Base-by-base conservation (phyloP, 805 yeast genomes). In the Candida sakaeoensis region DNA sequence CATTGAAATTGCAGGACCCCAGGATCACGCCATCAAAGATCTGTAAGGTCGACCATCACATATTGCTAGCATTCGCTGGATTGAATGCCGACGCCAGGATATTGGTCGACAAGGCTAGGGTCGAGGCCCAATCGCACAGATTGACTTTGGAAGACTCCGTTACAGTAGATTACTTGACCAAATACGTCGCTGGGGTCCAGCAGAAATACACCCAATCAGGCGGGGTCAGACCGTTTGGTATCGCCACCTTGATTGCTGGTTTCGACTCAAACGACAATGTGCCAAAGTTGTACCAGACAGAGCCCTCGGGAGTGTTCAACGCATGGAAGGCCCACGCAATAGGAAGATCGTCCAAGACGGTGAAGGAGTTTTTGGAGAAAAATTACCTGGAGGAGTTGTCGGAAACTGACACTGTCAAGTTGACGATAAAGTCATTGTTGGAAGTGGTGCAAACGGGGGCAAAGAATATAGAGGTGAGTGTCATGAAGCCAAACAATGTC, bases 371-470 rank as follows among this genome's bases (percentile, higher is more conserved):
- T 53, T 75, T 93, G 61, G 99, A 93, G 61, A 90, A 89, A 67
- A 85, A 87, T 55, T 88, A 86, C 67, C 61, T 57, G 44, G 75
- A 81, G 65, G 80, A 77, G 39, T 58, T 76, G 60, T 69, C 74
- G 37, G 87, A 80, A 47, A 79, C 79, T 25, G 83, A 78, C 27
- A 83, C 96, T 16, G 71, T 90, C 41, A 79, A 79, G 51, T 79
- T 93, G 54, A 80, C 97, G 2, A 80, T 93, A 37, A 86, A 85
- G 68, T 80, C 95, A 13, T 72, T 93, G 52, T 73, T 93, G 52
- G 99, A 93, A 63, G 97, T 93, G 36, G 99, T 93, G 17, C 98
- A 93, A 68, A 90, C 97, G 2, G 99, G 99, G 30, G 95, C 97
- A 33, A 86, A 87, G 60, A 93, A 93, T 63, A 90, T 93, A 57